Conservation (phyloP, 2,329 filamentous ascomycete species). For the Xylaria sp. region DNA sequence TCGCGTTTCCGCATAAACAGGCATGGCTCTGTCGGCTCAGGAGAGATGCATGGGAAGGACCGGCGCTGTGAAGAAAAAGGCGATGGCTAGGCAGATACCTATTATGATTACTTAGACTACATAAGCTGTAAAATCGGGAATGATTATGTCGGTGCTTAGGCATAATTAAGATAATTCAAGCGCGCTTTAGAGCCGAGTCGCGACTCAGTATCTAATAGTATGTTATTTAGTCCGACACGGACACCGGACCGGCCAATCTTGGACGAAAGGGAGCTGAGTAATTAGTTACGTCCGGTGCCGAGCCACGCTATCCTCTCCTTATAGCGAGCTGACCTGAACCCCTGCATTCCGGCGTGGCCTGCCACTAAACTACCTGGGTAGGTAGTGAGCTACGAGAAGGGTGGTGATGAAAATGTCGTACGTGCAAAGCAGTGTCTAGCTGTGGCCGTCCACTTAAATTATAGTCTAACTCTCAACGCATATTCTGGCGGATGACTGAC, state of each 20-base stretch:
- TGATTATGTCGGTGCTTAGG: neutral
- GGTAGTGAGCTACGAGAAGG: no score
- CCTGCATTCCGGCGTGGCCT: neutral
- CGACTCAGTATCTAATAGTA: neutral
- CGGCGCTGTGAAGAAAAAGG: constrained; percentile 58
- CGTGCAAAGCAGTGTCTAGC: no score
- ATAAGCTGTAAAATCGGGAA: neutral
- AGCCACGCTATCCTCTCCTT: neutral
- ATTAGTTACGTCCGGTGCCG: neutral
- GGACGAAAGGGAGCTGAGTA: constrained; percentile 3
- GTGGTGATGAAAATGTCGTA: no score
- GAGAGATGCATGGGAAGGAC: constrained; percentile 82
- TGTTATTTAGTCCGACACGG: neutral
- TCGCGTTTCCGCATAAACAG: constrained; percentile 92
- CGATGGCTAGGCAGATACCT: neutral
- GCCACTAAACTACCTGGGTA: no score
- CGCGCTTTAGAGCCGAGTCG: neutral
- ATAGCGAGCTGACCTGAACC: no score
- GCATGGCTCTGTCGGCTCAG: constrained; percentile 84
- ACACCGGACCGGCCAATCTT: constrained; percentile 9
- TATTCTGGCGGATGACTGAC: no score
- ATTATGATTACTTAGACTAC: constrained; percentile 3
- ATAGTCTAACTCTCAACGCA: no score
- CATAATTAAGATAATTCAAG: neutral
- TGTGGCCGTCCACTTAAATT: no score